phyloP scores from a whole-genome alignment of 768 basidiomycete genomes.

The Auriscalpium microsporum region DNA sequence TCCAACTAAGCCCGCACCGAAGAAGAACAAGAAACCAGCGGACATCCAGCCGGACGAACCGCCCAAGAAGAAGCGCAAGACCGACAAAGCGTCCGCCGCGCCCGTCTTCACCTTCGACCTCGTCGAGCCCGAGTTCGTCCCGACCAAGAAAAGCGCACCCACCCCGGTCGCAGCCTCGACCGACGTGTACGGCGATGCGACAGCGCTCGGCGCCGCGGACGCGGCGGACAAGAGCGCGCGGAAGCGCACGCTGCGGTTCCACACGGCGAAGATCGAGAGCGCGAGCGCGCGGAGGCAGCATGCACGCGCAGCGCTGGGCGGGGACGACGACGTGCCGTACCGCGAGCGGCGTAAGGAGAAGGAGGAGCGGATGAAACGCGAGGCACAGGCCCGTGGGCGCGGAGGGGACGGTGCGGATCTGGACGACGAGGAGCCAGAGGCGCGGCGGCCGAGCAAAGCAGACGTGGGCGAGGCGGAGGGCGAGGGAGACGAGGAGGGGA shows the following conservation, averaged over 20 bases:
- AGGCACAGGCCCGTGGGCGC: constrained; percentile 36
- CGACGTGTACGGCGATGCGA: constrained; percentile 69
- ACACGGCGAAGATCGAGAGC: constrained; percentile 85
- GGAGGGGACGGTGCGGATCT: constrained; percentile 60
- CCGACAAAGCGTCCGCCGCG: constrained; percentile 25
- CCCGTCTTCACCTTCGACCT: constrained; percentile 59
- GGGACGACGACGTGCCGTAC: constrained; percentile 95
- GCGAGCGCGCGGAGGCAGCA: constrained; percentile 66
- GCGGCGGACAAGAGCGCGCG: constrained; percentile 76
- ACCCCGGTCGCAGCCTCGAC: constrained; percentile 18
- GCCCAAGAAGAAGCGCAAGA: constrained; percentile 58
- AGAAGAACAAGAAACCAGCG: constrained; percentile 16
- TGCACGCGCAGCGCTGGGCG: constrained; percentile 68
- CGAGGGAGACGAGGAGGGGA: constrained; percentile 28
- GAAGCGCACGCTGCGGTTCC: constrained; percentile 82
- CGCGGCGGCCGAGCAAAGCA: constrained; percentile 22
- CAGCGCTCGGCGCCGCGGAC: constrained; percentile 59
- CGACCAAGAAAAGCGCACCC: constrained; percentile 14
- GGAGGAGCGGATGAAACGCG: constrained; percentile 47
- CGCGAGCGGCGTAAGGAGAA: constrained; percentile 61
- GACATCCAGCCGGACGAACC: constrained; percentile 14
- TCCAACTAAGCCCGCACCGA: constrained; percentile 15
- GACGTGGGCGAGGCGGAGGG: constrained; percentile 20
- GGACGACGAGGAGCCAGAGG: constrained; percentile 46
- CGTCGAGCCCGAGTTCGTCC: constrained; percentile 65